Conservation (phyloP, 768 basidiomycete species). For the Filobasidium floriforme region DNA sequence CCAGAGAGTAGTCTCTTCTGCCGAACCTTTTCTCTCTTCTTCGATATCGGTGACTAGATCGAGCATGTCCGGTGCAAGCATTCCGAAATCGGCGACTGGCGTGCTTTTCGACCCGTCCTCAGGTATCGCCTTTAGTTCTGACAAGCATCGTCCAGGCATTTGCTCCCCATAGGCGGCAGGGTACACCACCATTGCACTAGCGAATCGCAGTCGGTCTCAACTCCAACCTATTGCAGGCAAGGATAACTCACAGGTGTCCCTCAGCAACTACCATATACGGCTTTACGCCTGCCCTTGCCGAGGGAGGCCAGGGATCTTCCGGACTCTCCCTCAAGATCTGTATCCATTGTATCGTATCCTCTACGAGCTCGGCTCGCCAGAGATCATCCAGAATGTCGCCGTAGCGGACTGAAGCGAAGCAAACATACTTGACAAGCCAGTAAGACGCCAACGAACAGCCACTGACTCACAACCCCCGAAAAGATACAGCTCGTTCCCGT, state of each 20-base stretch:
- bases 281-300: not conserved
- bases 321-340: not conserved
- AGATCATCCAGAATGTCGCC: not conserved
- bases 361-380: not conserved
- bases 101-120: too few species aligned
- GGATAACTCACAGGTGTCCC: not conserved
- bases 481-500: constrained; percentile 13
- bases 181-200: too few species aligned
- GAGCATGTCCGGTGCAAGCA: too few species aligned
- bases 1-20: too few species aligned
- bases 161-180: too few species aligned
- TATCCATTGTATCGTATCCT: not conserved
- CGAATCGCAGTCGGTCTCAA: too few species aligned
- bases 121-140: too few species aligned
- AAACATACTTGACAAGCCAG: not conserved
- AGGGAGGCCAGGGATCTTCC: not conserved
- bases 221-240: not conserved
- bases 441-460: constrained; percentile 11
- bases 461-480: constrained; percentile 22
- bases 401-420: not conserved
- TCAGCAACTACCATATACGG: not conserved
- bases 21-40: too few species aligned
- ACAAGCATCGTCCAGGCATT: too few species aligned
- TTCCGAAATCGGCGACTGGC: too few species aligned
- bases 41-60: too few species aligned